These are phyloP conservation scores for Aspergillus heteromorphus DNA, from an alignment of 495 filamentous ascomycete species.

Conservation along the genomic window DNA sequence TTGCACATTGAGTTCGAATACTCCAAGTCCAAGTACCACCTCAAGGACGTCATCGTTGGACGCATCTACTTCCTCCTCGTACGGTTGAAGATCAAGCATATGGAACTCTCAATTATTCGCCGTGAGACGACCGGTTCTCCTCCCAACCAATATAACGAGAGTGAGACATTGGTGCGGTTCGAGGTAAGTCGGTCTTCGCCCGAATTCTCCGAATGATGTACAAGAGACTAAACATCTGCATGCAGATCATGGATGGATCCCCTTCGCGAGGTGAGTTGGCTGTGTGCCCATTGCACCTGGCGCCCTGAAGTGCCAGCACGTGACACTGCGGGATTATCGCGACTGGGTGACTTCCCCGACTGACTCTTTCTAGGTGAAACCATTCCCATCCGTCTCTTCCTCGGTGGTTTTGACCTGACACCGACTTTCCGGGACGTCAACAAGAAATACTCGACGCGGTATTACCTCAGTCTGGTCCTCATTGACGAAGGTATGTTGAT, in stretches of 20 bases:
- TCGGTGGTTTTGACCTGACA: conserved; percentile 95
- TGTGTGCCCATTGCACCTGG: not conserved
- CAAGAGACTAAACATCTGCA: conserved; percentile 14
- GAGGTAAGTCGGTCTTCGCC: conserved; percentile 56
- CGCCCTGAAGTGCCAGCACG: not conserved
- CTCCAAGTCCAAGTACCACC: conserved; percentile 96
- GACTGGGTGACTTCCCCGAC: conserved; percentile 6
- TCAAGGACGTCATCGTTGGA: conserved; percentile 99
- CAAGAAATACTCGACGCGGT: conserved; percentile 98
- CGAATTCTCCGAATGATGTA: not conserved
- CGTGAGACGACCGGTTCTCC: conserved; percentile 93
- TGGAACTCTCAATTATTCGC: conserved; percentile 97
- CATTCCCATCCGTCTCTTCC: conserved; percentile 95
- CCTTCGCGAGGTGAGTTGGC: conserved; percentile 69
- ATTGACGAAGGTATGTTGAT: conserved; percentile 80
- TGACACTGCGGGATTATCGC: not conserved
- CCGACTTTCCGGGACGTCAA: conserved; percentile 99
- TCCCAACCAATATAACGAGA: conserved; percentile 99
- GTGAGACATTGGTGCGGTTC: conserved; percentile 94
- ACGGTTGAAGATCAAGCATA: conserved; percentile 98
- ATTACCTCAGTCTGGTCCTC: conserved; percentile 93
- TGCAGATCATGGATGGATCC: conserved; percentile 96
- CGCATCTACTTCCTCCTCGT: conserved; percentile 98
- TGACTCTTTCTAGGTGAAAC: conserved; percentile 66
- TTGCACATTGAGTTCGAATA: conserved; percentile 99